Conservation (phyloP, 169 alveolate genomes). For the Eimeria nieschulzi region DNA sequence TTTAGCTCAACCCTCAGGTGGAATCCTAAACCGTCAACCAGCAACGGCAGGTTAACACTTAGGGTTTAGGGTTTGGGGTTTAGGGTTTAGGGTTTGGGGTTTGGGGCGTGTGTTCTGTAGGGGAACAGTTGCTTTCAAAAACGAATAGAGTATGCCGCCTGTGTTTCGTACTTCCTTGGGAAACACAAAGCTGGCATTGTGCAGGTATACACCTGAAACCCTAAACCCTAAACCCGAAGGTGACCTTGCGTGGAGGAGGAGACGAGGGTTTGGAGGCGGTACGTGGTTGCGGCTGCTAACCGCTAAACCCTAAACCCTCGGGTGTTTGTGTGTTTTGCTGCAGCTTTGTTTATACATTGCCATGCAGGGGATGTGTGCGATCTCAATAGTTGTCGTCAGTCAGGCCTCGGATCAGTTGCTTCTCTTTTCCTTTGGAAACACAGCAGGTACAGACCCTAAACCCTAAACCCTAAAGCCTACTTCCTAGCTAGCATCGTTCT, state of each 20-base stretch:
- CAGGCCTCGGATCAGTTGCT: constrained; percentile 65
- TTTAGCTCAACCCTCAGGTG: too few species aligned
- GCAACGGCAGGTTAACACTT: too few species aligned
- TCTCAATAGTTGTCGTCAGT: constrained; percentile 52
- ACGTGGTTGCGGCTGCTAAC: not conserved
- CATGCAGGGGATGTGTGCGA: constrained; percentile 59
- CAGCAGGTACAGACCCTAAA: constrained; percentile 33
- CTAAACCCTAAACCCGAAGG: not conserved
- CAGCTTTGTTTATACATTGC: constrained; percentile 19
- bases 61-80: too few species aligned
- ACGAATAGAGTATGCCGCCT: constrained; percentile 61
- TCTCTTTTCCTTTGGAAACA: constrained; percentile 27
- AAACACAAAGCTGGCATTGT: not conserved
- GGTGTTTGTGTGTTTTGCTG: not conserved
- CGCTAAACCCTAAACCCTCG: not conserved
- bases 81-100: too few species aligned
- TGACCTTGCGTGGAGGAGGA: not conserved
- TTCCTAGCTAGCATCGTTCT: not conserved
- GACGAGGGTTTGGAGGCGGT: not conserved
- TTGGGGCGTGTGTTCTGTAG: not conserved
- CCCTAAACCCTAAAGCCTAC: not conserved
- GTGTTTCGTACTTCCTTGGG: constrained; percentile 56
- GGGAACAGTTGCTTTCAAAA: constrained; percentile 40
- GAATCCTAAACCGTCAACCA: too few species aligned
- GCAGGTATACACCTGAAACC: not conserved